Evolutionary conservation across 225 moss, liverwort and hornwort genomes (phyloP), one percentile per base, ranked within the genome.

Genomic region (Physcomitrellopsis africana): DNA sequence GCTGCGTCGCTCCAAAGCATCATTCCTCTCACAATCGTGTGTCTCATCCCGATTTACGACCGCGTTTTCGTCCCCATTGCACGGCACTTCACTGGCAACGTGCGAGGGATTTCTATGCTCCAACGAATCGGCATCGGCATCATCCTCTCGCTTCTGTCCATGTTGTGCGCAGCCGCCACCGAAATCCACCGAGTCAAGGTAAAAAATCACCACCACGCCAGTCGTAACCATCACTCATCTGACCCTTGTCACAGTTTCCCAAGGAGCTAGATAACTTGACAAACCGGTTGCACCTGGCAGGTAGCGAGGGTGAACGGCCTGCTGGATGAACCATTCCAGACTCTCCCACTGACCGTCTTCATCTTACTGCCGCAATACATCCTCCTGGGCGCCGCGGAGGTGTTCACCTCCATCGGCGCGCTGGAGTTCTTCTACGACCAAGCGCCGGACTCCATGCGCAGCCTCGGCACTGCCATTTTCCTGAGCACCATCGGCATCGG

Each of bases 401-500:
- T 90, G 0, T 90, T 90, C 57, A 90, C 90, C 0, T 80, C 72
- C 18, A 80, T 90, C 0, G 94, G 94, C 2, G 78, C 92, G 7
- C 68, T 91, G 15, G 94, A 94, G 58, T 87, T 94, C 46, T 94
- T 94, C 51, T 92, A 94, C 42, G 92, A 92, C 65, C 91, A 94
- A 69, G 87, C 90, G 1, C 92, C 92, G 0, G 91, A 94, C 70
- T 72, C 83, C 0, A 87, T 94, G 80, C 75, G 94, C 6, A 94
- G 92, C 66, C 76, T 94, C 0, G 90, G 94, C 1, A 84, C 85
- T 0, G 92, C 92, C 0, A 20, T 90, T 24, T 82, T 86, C 59
- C 72, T 92, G 3, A 90, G 88, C 20, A 89, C 90, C 0, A 92
- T 87, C 29, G 94, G 88, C 0, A 73, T 88, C 2, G 94, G 94